Percentiles rank a stretch among this genome's conserved stretches.
Conservation (phyloP, 2,329 filamentous ascomycete species). For the Penicillium brevicompactum region DNA sequence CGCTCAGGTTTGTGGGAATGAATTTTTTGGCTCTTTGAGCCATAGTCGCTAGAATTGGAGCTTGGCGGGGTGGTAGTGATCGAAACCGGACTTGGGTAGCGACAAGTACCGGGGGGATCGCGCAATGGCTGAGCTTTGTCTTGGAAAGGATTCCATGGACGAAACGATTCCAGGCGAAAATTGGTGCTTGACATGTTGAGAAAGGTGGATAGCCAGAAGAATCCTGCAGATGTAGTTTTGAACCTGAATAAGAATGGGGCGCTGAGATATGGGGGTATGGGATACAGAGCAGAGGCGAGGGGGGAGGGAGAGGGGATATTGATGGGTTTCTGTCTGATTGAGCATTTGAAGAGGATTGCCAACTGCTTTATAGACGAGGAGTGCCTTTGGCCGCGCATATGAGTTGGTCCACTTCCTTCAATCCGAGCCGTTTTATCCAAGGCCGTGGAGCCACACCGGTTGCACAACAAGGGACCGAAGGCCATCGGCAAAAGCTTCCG, state of each 20-base stretch:
- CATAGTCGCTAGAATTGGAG: slow-evolving; percentile 1
- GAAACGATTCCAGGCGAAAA: slow-evolving; percentile 13
- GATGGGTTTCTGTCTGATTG: neutral
- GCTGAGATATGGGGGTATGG: neutral
- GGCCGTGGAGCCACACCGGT: neutral
- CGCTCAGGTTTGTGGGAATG: slow-evolving; percentile 5
- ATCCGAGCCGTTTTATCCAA: too few relatives aligned
- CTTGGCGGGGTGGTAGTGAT: slow-evolving; percentile 8
- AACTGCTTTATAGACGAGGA: slow-evolving; percentile 6
- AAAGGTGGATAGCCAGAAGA: too few relatives aligned
- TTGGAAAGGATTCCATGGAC: slow-evolving; percentile 13
- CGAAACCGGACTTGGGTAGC: slow-evolving; percentile 15
- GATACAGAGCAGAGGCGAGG: neutral
- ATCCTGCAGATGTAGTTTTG: neutral
- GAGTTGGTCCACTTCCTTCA: neutral
- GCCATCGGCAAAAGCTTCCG: neutral
- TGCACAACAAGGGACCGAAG: neutral
- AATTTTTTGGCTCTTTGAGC: slow-evolving; percentile 2
- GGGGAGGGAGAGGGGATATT: slow-evolving; percentile 1
- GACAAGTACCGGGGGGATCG: neutral
- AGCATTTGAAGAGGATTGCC: neutral
- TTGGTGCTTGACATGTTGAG: slow-evolving; percentile 5
- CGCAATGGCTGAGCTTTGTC: slow-evolving; percentile 9
- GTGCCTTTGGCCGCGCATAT: neutral
- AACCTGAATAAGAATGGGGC: neutral